These are phyloP conservation scores for Gracilaria gracilis DNA, from an alignment of 23 red algal species.

Conservation along the genomic window DNA sequence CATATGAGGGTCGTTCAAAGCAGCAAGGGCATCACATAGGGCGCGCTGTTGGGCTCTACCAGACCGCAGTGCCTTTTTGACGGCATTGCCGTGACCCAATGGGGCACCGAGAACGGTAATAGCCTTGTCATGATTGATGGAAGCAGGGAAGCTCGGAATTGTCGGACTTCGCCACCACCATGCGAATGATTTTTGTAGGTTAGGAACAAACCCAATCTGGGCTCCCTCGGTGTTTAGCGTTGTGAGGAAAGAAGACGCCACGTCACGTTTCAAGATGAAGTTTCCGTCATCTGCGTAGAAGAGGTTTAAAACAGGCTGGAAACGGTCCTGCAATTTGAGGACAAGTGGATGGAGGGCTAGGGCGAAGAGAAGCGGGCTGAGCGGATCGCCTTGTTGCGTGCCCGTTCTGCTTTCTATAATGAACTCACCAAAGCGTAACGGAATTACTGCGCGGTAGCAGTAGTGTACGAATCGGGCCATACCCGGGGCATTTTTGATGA, in stretches of 20 bases:
- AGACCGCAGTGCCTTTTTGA: too few species aligned
- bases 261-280: not conserved
- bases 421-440: not conserved
- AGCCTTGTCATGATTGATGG: too few species aligned
- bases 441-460: not conserved
- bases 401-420: not conserved
- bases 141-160: too few species aligned
- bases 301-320: constrained; percentile 1
- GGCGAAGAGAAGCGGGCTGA: constrained; percentile 17
- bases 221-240: not conserved
- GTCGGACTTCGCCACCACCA: too few species aligned
- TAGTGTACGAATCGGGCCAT: constrained; percentile 27
- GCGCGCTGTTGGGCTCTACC: too few species aligned
- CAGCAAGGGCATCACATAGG: too few species aligned
- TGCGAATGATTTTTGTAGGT: not conserved
- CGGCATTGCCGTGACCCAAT: too few species aligned
- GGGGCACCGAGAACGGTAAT: too few species aligned
- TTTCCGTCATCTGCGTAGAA: constrained; percentile 29
- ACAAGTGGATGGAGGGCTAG: constrained; percentile 20
- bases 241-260: not conserved
- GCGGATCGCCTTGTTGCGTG: constrained; percentile 49
- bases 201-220: not conserved
- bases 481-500: not conserved
- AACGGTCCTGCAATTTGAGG: not conserved
- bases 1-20: too few species aligned